Conservation (phyloP, 2,329 filamentous ascomycete genomes). For the Ampelomyces quisqualis region DNA sequence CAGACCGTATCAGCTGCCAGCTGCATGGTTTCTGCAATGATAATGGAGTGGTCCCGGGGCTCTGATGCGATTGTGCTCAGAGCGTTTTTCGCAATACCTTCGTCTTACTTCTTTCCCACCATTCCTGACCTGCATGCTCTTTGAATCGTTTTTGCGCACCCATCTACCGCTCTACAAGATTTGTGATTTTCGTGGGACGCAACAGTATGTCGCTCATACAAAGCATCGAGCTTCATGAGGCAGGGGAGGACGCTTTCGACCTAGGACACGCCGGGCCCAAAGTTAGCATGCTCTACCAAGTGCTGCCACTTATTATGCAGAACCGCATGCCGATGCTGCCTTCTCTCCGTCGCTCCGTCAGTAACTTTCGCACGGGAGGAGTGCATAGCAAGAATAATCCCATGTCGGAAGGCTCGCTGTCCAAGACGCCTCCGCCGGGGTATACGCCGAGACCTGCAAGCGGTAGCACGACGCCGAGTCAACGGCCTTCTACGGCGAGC, state of each 20-base stretch:
- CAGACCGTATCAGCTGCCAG: neutral
- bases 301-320: conserved; percentile 57
- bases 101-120: neutral
- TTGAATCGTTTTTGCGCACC: too few relatives aligned
- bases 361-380: conserved; percentile 25
- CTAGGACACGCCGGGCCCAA: conserved; percentile 6
- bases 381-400: conserved; percentile 18
- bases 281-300: conserved; percentile 54
- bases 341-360: conserved; percentile 48
- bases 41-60: too few relatives aligned
- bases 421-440: conserved; percentile 42
- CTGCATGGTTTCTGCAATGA: too few relatives aligned
- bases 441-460: conserved; percentile 35
- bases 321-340: conserved; percentile 54
- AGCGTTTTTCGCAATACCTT: too few relatives aligned
- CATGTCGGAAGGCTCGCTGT: conserved; percentile 20
- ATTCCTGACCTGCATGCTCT: conserved; percentile 1
- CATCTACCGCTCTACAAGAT: too few relatives aligned
- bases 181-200: neutral
- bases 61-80: too few relatives aligned
- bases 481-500: conserved; percentile 15
- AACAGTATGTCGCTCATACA: conserved; percentile 10
- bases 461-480: conserved; percentile 21
- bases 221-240: neutral
- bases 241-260: too few relatives aligned